Percentiles rank a stretch among this genome's conserved stretches.
Evolutionary conservation across 257 asterid genomes (phyloP).

Genomic region (Solanum etuberosum): DNA sequence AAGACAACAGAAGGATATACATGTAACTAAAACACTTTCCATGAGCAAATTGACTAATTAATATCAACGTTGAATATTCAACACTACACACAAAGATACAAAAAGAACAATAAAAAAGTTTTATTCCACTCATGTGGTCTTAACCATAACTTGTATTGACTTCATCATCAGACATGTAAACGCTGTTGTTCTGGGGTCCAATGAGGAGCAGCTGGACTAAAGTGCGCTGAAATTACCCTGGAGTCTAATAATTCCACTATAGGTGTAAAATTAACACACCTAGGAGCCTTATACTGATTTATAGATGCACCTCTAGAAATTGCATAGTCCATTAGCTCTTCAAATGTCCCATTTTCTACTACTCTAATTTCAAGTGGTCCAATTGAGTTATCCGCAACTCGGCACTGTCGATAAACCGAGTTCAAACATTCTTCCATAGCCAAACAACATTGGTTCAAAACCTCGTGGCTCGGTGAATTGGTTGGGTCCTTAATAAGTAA

Average conservation of each 20-base stretch:
- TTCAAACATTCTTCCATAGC: slow-evolving; percentile 63
- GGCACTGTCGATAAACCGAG: slow-evolving; percentile 62
- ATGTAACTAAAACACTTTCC: not conserved
- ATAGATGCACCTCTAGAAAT: slow-evolving; percentile 79
- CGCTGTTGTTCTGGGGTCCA: slow-evolving; percentile 51
- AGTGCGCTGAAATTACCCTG: slow-evolving; percentile 46
- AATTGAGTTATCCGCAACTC: slow-evolving; percentile 68
- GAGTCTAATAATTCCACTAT: slow-evolving; percentile 56
- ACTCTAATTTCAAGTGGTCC: slow-evolving; percentile 81
- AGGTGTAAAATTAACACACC: slow-evolving; percentile 66
- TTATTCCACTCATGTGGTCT: not conserved
- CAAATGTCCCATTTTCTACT: slow-evolving; percentile 60
- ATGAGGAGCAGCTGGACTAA: slow-evolving; percentile 48
- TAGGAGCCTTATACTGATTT: slow-evolving; percentile 76
- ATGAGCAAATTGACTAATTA: not conserved
- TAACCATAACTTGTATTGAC: not conserved
- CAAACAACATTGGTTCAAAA: slow-evolving; percentile 38
- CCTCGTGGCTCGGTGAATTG: slow-evolving; percentile 18
- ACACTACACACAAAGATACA: not conserved
- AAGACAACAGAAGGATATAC: no score
- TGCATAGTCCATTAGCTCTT: slow-evolving; percentile 75
- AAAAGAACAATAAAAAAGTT: not conserved
- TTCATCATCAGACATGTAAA: not conserved
- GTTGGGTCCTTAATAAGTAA: slow-evolving; percentile 25
- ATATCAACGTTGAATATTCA: not conserved